Conservation (phyloP, 768 basidiomycete genomes). For the Neoboletus subvelutipes region DNA sequence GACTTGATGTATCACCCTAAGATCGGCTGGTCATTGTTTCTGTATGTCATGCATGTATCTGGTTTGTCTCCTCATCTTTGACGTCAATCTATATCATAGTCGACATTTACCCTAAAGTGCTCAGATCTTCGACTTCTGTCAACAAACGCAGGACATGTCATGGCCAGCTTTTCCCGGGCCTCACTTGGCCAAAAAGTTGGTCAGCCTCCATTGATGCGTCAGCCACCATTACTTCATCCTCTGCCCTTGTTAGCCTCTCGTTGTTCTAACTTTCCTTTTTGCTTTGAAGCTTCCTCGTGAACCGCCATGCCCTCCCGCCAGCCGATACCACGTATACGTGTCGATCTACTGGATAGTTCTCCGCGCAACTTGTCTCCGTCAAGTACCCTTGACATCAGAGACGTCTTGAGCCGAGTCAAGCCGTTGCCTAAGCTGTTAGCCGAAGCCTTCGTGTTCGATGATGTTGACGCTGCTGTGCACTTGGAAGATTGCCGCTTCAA, state of each 20-base stretch:
- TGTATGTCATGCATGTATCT: constrained; percentile 27
- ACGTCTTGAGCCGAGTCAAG: constrained; percentile 16
- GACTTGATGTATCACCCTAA: constrained; percentile 22
- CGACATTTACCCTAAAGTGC: background rate
- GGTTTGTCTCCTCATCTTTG: constrained; percentile 7
- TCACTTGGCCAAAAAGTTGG: background rate
- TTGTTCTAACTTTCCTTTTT: constrained; percentile 7
- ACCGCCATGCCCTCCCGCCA: constrained; percentile 19
- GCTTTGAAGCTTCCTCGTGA: constrained; percentile 4
- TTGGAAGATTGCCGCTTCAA: constrained; percentile 17
- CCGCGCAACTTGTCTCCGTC: constrained; percentile 18
- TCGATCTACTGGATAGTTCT: constrained; percentile 16
- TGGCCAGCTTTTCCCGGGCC: background rate
- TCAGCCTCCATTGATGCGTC: constrained; percentile 26
- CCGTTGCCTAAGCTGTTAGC: constrained; percentile 22
- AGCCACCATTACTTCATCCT: constrained; percentile 16
- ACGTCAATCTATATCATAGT: constrained; percentile 13
- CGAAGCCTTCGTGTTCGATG: constrained; percentile 19
- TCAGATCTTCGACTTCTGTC: background rate
- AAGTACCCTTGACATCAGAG: constrained; percentile 29
- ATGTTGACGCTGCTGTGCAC: constrained; percentile 7
- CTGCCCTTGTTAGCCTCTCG: constrained; percentile 3
- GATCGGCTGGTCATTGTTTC: constrained; percentile 7
- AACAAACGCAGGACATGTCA: background rate
- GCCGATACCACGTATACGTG: constrained; percentile 24